A percentile compares a stretch with the other conserved stretches of the same genome.
These are phyloP conservation scores for Penicillium cataractarum DNA, from an alignment of 495 filamentous ascomycete species.

Conservation along the genomic window DNA sequence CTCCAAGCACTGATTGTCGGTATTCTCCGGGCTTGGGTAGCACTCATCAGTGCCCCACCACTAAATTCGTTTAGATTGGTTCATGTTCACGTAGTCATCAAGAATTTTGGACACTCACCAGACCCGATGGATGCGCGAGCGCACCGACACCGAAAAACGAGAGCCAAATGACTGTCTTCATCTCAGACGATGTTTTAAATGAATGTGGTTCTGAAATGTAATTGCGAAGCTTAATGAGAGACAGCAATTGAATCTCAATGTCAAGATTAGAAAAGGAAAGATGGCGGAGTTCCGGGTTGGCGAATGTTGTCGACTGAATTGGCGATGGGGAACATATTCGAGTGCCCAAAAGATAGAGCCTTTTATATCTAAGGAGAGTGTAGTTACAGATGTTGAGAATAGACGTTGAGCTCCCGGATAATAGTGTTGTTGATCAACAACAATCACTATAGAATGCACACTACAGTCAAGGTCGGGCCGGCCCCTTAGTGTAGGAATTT, in stretches of 20 bases:
- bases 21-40: conserved; percentile 74
- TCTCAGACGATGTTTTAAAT: conserved; percentile 19
- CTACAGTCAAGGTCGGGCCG: neutral
- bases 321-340: conserved; percentile 3
- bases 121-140: conserved; percentile 38
- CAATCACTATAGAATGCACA: conserved; percentile 4
- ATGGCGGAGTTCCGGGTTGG: conserved; percentile 7
- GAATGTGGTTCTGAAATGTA: conserved; percentile 5
- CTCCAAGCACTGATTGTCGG: conserved; percentile 72
- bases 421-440: neutral
- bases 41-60: conserved; percentile 62
- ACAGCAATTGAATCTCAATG: conserved; percentile 18
- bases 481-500: conserved; percentile 2
- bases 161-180: conserved; percentile 30
- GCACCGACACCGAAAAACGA: conserved; percentile 28
- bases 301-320: conserved; percentile 20
- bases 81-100: neutral
- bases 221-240: conserved; percentile 24
- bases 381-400: neutral
- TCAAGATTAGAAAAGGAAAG: conserved; percentile 7
- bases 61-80: conserved; percentile 19
- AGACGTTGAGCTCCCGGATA: neutral
- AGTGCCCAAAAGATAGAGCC: neutral
- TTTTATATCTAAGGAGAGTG: neutral
- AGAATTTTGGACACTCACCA: conserved; percentile 25